Conservation (phyloP, 108 stramenopile genomes). For the Nitzschia sp. region DNA sequence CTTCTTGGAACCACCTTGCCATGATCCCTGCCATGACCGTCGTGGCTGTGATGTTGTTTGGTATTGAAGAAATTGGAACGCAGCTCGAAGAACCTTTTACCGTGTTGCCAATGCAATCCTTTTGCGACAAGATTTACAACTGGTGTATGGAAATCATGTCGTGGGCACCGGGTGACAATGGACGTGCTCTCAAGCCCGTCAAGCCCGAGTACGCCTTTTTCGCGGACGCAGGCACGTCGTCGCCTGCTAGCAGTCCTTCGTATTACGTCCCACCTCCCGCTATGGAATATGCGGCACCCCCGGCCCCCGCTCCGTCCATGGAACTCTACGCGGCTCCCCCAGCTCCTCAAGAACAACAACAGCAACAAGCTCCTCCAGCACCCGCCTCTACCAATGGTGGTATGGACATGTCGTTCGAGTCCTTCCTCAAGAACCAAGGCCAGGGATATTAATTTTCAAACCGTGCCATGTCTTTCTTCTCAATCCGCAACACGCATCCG, state of each 20-base stretch:
- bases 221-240: background rate
- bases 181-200: background rate
- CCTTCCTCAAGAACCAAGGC: constrained; percentile 1
- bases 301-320: background rate
- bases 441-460: constrained; percentile 2
- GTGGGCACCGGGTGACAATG: constrained; percentile 50
- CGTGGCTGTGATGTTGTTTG: constrained; percentile 56
- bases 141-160: constrained; percentile 56
- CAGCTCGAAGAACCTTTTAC: constrained; percentile 81
- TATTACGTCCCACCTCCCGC: background rate
- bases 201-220: constrained; percentile 1
- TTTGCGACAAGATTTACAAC: constrained; percentile 66
- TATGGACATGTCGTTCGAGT: background rate
- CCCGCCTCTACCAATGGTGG: background rate
- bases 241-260: background rate
- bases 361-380: background rate
- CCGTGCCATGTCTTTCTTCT: too few relatives aligned
- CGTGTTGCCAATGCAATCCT: constrained; percentile 65
- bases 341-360: background rate
- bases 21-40: constrained; percentile 59
- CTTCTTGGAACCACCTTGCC: constrained; percentile 57
- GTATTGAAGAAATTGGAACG: constrained; percentile 76
- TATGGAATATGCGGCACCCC: background rate
- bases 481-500: too few relatives aligned
- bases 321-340: background rate